These are phyloP conservation scores for Corinectria fuckeliana DNA, from an alignment of 2,329 filamentous ascomycete species.

Conservation along the genomic window DNA sequence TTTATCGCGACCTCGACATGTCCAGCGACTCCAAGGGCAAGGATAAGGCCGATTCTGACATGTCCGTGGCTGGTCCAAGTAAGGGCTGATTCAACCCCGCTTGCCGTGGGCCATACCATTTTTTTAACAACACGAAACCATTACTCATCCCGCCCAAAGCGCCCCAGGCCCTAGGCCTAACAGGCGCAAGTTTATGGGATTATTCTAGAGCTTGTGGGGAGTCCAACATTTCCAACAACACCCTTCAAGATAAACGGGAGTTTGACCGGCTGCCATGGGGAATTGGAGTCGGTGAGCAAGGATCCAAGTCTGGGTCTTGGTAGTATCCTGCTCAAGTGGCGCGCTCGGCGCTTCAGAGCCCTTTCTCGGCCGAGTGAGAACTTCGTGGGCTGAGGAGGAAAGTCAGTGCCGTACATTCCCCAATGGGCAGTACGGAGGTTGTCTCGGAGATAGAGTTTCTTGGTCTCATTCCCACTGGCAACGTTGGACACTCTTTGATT, in stretches of 20 bases:
- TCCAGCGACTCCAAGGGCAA: slow-evolving; percentile 35
- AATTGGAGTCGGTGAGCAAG: not conserved
- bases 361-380: not conserved
- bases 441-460: not conserved
- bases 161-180: not conserved
- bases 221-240: not conserved
- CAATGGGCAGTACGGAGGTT: not conserved
- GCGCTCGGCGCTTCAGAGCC: not conserved
- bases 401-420: not conserved
- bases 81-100: slow-evolving; percentile 33
- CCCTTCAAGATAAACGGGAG: not conserved
- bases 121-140: slow-evolving; percentile 2
- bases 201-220: not conserved
- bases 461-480: slow-evolving; percentile 1
- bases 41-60: slow-evolving; percentile 23
- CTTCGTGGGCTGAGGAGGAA: slow-evolving; percentile 1
- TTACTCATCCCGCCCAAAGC: not conserved
- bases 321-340: not conserved
- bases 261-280: not conserved
- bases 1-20: slow-evolving; percentile 63
- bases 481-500: not conserved
- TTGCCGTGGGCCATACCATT: not conserved
- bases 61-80: slow-evolving; percentile 32
- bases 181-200: not conserved
- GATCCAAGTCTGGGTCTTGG: not conserved